Evolutionary conservation across 805 yeast species (phyloP).

Genomic region (Nakazawaea wickerhamii): DNA sequence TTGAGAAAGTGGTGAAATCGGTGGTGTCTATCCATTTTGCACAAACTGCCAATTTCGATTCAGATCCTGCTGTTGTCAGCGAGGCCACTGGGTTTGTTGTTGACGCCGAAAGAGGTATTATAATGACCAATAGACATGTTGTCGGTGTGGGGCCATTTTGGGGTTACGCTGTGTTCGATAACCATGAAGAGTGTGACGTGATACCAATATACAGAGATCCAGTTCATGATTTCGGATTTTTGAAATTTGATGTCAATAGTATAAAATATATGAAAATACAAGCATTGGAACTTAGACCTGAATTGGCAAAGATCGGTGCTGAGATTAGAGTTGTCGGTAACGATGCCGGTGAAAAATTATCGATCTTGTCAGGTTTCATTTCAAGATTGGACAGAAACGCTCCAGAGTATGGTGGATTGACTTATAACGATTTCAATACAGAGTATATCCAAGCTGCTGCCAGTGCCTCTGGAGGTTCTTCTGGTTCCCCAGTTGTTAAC

Average conservation of each 20-base stretch:
- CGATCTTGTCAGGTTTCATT: conserved; percentile 83
- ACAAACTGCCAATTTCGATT: conserved; percentile 81
- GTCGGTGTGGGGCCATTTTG: conserved; percentile 94
- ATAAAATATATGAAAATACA: conserved; percentile 71
- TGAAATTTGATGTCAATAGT: conserved; percentile 65
- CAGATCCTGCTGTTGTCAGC: conserved; percentile 71
- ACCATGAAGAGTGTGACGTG: conserved; percentile 89
- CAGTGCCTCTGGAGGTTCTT: conserved; percentile 91
- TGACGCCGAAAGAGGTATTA: conserved; percentile 74
- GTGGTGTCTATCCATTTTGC: conserved; percentile 89
- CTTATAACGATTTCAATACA: conserved; percentile 90
- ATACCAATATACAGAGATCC: conserved; percentile 88
- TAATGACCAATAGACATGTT: conserved; percentile 89
- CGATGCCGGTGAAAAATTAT: conserved; percentile 91
- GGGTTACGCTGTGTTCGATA: conserved; percentile 89
- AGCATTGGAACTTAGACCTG: conserved; percentile 68
- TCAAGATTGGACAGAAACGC: conserved; percentile 87
- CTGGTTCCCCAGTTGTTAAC: conserved; percentile 95
- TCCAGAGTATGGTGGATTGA: conserved; percentile 84
- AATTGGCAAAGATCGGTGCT: conserved; percentile 82
- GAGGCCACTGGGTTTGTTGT: conserved; percentile 97
- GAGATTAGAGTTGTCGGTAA: conserved; percentile 95
- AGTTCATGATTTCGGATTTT: conserved; percentile 90
- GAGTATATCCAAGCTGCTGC: conserved; percentile 97
- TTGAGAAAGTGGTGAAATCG: conserved; percentile 72